Conservation (phyloP, 176 grass and related monocot species). For the Aegilops speltoides region DNA sequence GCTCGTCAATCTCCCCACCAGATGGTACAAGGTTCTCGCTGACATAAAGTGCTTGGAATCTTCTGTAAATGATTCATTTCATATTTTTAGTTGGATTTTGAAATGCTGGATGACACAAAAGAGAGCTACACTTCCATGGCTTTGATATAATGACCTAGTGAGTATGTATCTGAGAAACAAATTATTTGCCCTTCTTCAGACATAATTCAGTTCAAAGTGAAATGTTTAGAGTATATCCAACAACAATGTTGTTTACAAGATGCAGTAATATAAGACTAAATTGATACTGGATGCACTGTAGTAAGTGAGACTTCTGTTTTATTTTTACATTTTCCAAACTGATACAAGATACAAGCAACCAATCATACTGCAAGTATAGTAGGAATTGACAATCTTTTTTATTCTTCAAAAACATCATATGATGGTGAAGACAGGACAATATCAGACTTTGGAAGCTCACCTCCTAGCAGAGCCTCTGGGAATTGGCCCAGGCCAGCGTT, state of each 20-base stretch:
- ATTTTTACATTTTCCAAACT: neutral
- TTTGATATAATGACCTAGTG: slow-evolving; percentile 1
- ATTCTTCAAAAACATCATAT: neutral
- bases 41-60: slow-evolving; percentile 82
- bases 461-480: slow-evolving; percentile 84
- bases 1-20: slow-evolving; percentile 72
- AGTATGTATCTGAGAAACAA: neutral
- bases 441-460: slow-evolving; percentile 43
- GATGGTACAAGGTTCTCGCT: slow-evolving; percentile 61
- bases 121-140: neutral
- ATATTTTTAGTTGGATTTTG: neutral
- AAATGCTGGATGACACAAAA: slow-evolving; percentile 11
- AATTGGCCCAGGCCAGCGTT: slow-evolving; percentile 97
- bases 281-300: neutral
- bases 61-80: slow-evolving; percentile 43
- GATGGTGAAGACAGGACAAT: neutral
- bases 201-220: neutral
- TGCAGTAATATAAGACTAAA: neutral
- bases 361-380: neutral
- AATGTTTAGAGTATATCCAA: neutral
- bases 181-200: neutral
- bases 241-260: neutral
- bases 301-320: neutral
- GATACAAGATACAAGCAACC: neutral
- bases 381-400: neutral